Evolutionary conservation across 2,329 filamentous ascomycete genomes (phyloP), one percentile per base, ranked within the genome.

Genomic region (Pseudogymnoascus sp.): DNA sequence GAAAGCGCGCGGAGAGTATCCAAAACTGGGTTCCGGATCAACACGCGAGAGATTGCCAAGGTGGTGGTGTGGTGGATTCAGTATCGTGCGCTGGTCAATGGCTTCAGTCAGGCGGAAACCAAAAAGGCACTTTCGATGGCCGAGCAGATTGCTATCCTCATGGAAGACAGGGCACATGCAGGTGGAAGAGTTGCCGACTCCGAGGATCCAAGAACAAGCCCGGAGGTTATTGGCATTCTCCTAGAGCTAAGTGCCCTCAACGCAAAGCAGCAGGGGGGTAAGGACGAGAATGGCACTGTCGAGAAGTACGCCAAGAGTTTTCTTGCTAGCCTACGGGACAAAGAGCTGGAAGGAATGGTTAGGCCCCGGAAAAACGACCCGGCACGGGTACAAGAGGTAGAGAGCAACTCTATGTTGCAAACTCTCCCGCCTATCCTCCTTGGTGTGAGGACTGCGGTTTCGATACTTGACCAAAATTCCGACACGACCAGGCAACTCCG

Each of bases 211-310:
- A 74, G 76, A 64, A 67, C 66, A 50, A 70, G 71, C 60, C 76
- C 77, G 1, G 73, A 74, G 25, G 72, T 79, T 16, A 71, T 77
- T 47, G 77, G 72, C 20, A 68, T 74, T 2, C 63, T 79, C 16
- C 68, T 81, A 6, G 74, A 79, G 59, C 68, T 82, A 14, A 73
- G 73, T 63, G 76, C 78, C 25, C 73, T 76, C n/a, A 70, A 76
- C 2, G 37, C 74, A n/a, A 70, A 72, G 28, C 64, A 75, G 35
- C 65, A 67, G 18, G 71, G 65, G 3, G 73, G 74, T 2, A 72
- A 73, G 36, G 77, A 80, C 65, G 64, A 68, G n/a, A 69, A 70
- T 22, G 71, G 70, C 3, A 70, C 74, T 30, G 77, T 79, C 28
- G 66, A 66, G 22, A 68, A 68, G 37, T 79, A 78, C 64, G 73